Conservation (phyloP, 164 flowering plant genomes). For the Stephania yunnanensis region DNA sequence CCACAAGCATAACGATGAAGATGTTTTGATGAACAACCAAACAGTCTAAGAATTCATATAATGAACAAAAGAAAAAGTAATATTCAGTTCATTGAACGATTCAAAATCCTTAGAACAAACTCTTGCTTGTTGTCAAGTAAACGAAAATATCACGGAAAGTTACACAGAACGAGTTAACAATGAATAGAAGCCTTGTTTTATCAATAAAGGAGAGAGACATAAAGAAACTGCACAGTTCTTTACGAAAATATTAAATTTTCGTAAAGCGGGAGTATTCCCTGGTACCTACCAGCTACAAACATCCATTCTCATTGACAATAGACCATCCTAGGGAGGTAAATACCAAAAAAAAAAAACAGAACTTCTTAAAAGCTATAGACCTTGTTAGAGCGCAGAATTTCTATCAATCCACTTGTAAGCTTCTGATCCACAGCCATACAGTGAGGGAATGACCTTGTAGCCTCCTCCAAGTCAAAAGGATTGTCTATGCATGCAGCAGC, state of each 20-base stretch:
- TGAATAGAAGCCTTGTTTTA: not conserved
- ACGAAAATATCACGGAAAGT: too few relatives aligned
- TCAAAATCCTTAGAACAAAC: not conserved
- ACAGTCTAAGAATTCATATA: not conserved
- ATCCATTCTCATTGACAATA: not conserved
- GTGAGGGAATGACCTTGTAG: conserved; percentile 51
- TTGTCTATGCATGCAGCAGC: conserved; percentile 91
- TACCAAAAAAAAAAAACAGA: not conserved
- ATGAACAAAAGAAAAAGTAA: not conserved
- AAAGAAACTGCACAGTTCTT: too few relatives aligned
- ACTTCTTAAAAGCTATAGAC: conserved; percentile 27
- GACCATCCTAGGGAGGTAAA: not conserved
- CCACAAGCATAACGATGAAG: too few relatives aligned
- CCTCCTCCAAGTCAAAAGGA: conserved; percentile 89
- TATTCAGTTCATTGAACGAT: not conserved
- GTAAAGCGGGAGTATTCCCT: not conserved
- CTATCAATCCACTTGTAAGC: conserved; percentile 59
- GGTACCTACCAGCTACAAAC: not conserved
- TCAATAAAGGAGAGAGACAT: too few relatives aligned
- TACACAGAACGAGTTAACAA: not conserved
- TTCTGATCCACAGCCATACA: conserved; percentile 41
- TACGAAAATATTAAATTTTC: not conserved
- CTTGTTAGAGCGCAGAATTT: conserved; percentile 78
- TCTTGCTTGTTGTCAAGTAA: too few relatives aligned
- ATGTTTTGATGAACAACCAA: not conserved